Evolutionary conservation across 1,284 basidiomycete genomes (phyloP), one percentile per base, ranked within the genome.

Genomic region (Psilocybe mexicana): DNA sequence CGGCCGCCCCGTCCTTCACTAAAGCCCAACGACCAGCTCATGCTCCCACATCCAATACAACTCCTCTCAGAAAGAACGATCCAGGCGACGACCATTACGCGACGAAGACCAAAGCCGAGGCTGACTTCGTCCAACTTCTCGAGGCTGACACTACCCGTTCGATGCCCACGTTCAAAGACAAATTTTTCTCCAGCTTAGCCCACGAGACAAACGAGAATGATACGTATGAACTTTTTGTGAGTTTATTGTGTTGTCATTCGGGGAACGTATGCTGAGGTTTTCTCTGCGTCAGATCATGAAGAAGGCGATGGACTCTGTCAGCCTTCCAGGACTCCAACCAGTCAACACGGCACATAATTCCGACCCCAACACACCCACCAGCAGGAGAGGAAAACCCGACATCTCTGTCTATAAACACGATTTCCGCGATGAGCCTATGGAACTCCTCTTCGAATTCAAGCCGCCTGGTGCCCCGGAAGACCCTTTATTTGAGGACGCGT

Each of bases 401-500:
- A 24, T 54, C 8, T 30, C 43, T 6, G 8, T 7, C 12, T 45
- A 54, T 18, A 6, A 23, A 2, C 6, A 52, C 1, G 14, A n/a
- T 14, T 12, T 40, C 35, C 25, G 23, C 10, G 45, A 24, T 43
- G 30, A 46, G 2, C 23, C 35, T 23, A 40, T 54, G 2, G 43
- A 54, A 30, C 18, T 35, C 1, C 24, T 54, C 43, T 35, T 54
- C 43, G 52, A 54, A 46, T n/a, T 54, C 5, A 46, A 54, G 25
- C 43, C 52, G n/a, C 2, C 24, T 24, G 24, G 23, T 8, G 38
- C n/a, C 8, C 18, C 26, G 4, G 28, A 6, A 6, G 43, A 46
- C 11, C 52, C 52, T 24, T 54, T 54, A 18, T 61, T 65, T 42
- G 61, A 66, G 38, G 18, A 23, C 24, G 14, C 28, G 5, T 54